phyloP scores from a whole-genome alignment of 441 rosid species.

The Aquilaria agallochum region DNA sequence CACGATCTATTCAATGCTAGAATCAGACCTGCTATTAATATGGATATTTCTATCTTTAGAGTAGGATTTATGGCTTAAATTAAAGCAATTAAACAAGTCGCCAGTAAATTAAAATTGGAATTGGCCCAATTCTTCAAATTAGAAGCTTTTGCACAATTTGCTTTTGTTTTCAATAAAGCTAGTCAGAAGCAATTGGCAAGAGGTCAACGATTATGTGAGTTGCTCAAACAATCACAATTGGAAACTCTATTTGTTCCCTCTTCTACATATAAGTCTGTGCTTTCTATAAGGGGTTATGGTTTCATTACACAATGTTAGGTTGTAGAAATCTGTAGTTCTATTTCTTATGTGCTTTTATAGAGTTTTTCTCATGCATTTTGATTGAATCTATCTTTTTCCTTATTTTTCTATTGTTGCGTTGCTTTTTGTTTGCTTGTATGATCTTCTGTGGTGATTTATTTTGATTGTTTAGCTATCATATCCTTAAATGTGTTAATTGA shows the following conservation, averaged over 20 bases:
- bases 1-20: not conserved
- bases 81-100: not conserved
- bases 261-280: too few species aligned
- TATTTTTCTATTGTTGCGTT: too few species aligned
- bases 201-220: constrained; percentile 2
- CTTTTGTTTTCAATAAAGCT: constrained; percentile 3
- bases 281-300: too few species aligned
- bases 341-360: too few species aligned
- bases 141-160: not conserved
- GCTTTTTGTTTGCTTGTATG: too few species aligned
- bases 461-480: too few species aligned
- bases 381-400: too few species aligned
- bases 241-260: not conserved
- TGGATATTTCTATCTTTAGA: constrained; percentile 7
- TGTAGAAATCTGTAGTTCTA: too few species aligned
- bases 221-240: constrained; percentile 5
- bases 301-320: too few species aligned
- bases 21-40: constrained; percentile 14
- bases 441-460: too few species aligned
- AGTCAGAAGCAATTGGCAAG: not conserved
- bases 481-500: too few species aligned
- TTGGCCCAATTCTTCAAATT: constrained; percentile 1
- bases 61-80: constrained; percentile 5
- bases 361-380: too few species aligned
- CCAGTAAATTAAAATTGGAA: constrained; percentile 9